These are phyloP conservation scores for Plantago major DNA, from an alignment of 257 asterid species.

Conservation along the genomic window DNA sequence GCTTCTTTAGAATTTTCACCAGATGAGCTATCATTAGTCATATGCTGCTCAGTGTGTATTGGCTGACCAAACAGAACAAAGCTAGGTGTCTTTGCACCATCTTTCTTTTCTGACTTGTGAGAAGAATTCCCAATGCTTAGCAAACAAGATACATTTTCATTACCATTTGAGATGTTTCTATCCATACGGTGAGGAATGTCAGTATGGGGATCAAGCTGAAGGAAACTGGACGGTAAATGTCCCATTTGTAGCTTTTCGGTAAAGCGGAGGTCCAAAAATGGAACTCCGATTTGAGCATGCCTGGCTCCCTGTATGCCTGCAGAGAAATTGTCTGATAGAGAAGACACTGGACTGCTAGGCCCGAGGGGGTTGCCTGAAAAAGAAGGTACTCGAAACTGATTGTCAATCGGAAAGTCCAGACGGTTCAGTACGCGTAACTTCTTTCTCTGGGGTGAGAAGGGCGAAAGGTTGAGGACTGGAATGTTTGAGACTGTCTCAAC, in stretches of 20 bases:
- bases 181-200: conserved; percentile 35
- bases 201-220: conserved; percentile 38
- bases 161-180: conserved; percentile 29
- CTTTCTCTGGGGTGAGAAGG: conserved; percentile 74
- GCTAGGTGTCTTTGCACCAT: conserved; percentile 42
- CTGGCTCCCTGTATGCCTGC: conserved; percentile 99
- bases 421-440: conserved; percentile 56
- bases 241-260: conserved; percentile 77
- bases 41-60: conserved; percentile 94
- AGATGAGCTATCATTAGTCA: conserved; percentile 40
- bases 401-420: conserved; percentile 54
- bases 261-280: conserved; percentile 64
- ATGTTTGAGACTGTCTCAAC: conserved; percentile 72
- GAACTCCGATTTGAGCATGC: conserved; percentile 93
- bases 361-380: conserved; percentile 77
- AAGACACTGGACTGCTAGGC: conserved; percentile 61
- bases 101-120: conserved; percentile 39
- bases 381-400: conserved; percentile 68
- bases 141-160: conserved; percentile 66
- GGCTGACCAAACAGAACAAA: conserved; percentile 92
- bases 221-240: conserved; percentile 49
- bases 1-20: conserved; percentile 29
- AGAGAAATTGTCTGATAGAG: conserved; percentile 64
- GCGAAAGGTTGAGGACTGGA: conserved; percentile 67
- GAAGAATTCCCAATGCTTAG: conserved; percentile 60